phyloP scores from a whole-genome alignment of 2,329 filamentous ascomycete species.

The Aspergillus fischeri region DNA sequence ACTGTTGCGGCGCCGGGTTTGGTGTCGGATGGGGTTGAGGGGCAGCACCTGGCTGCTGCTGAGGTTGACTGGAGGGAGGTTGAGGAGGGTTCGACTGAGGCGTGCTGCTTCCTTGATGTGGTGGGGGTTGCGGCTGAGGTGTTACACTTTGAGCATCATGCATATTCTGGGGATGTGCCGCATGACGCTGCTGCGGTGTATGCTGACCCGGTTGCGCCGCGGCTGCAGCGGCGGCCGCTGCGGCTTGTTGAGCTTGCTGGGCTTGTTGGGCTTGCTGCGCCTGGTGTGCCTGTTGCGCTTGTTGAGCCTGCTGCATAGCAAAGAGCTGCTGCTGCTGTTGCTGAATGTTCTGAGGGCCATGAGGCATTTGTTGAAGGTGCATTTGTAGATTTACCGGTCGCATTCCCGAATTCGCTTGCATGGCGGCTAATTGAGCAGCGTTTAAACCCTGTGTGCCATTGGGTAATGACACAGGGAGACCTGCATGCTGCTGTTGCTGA shows the following conservation, averaged over 20 bases:
- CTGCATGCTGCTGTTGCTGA: constrained; percentile 32
- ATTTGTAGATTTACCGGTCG: constrained; percentile 36
- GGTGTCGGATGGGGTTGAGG: constrained; percentile 35
- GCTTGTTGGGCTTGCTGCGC: constrained; percentile 34
- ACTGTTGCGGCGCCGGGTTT: constrained; percentile 32
- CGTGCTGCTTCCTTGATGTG: constrained; percentile 36
- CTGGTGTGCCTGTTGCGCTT: constrained; percentile 23
- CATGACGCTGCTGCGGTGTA: constrained; percentile 39
- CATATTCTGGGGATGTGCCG: constrained; percentile 40
- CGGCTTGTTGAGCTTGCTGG: constrained; percentile 31
- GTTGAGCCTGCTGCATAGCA: constrained; percentile 26
- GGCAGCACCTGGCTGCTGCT: constrained; percentile 30
- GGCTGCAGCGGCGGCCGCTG: constrained; percentile 16
- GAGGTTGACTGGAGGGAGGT: constrained; percentile 32
- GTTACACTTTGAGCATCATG: constrained; percentile 40
- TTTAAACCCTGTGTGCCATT: constrained; percentile 40
- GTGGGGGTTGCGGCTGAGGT: constrained; percentile 42
- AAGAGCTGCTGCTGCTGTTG: constrained; percentile 41
- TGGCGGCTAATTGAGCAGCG: constrained; percentile 41
- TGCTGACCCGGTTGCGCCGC: constrained; percentile 35
- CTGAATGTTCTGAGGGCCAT: constrained; percentile 40
- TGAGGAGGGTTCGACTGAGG: constrained; percentile 33
- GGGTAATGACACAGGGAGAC: constrained; percentile 37
- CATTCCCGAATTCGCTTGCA: constrained; percentile 40
- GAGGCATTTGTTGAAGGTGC: constrained; percentile 40